Evolutionary conservation across 257 asterid genomes (phyloP).

Genomic region (Plectranthus barbatus): DNA sequence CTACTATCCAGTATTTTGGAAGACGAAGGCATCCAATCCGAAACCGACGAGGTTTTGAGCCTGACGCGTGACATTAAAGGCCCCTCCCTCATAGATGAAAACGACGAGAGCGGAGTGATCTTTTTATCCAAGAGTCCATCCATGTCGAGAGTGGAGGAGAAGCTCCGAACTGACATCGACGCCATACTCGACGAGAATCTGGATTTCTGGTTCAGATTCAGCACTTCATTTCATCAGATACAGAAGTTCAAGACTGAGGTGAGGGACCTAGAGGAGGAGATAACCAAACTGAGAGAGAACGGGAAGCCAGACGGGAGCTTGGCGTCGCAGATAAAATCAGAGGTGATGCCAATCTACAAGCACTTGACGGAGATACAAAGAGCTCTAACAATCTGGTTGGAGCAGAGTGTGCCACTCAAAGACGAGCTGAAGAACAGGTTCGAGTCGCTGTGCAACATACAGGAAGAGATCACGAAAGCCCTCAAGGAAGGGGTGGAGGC

Average conservation of each 20-base stretch:
- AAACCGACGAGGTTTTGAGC: neutral
- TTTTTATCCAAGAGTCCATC: slow-evolving; percentile 19
- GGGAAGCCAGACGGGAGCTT: slow-evolving; percentile 18
- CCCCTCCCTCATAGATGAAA: neutral
- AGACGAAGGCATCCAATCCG: neutral
- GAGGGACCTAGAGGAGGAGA: slow-evolving; percentile 38
- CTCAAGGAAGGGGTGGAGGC: slow-evolving; percentile 40
- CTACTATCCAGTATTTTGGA: neutral
- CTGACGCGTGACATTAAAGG: neutral
- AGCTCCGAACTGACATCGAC: slow-evolving; percentile 40
- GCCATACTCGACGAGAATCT: slow-evolving; percentile 43
- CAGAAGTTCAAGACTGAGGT: slow-evolving; percentile 48
- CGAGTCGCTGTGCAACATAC: slow-evolving; percentile 30
- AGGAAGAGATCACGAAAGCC: slow-evolving; percentile 42
- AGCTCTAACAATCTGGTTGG: slow-evolving; percentile 37
- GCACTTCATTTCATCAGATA: slow-evolving; percentile 42
- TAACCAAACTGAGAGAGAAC: slow-evolving; percentile 24
- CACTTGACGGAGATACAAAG: slow-evolving; percentile 47
- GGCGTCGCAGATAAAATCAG: slow-evolving; percentile 32
- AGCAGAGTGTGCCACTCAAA: slow-evolving; percentile 29
- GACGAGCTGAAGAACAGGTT: slow-evolving; percentile 39
- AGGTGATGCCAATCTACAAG: slow-evolving; percentile 40
- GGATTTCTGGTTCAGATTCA: slow-evolving; percentile 64
- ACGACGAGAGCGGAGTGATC: slow-evolving; percentile 16
- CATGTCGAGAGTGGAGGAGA: slow-evolving; percentile 32